Conservation (phyloP, 2,329 filamentous ascomycete genomes). For the Colletotrichum kahawae region DNA sequence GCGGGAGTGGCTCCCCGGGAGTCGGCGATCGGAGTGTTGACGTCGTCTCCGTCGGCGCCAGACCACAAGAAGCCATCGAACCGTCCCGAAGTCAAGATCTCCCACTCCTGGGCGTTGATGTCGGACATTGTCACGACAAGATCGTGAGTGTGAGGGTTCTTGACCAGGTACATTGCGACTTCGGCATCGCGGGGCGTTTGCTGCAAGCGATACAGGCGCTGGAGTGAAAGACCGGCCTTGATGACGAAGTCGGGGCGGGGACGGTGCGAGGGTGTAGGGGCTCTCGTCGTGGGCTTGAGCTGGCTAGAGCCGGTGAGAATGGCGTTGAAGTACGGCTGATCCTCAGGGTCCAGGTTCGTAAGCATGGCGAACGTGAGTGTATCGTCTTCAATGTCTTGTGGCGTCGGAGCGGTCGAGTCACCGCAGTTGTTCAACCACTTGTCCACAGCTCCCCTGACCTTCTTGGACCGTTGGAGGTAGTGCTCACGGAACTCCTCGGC, state of each 20-base stretch:
- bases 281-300: conserved; percentile 61
- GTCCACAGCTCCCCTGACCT: conserved; percentile 90
- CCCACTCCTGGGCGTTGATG: conserved; percentile 94
- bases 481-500: conserved; percentile 93
- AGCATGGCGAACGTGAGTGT: conserved; percentile 93
- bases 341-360: conserved; percentile 78
- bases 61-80: conserved; percentile 97
- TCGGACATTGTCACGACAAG: conserved; percentile 86
- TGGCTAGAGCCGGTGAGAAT: conserved; percentile 69
- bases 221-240: conserved; percentile 78
- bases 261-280: conserved; percentile 72
- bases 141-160: conserved; percentile 81
- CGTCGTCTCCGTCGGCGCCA: conserved; percentile 73
- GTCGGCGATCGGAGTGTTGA: conserved; percentile 42
- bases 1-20: conserved; percentile 59
- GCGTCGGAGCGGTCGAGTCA: conserved; percentile 74
- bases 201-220: conserved; percentile 81
- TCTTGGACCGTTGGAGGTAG: conserved; percentile 89
- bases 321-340: conserved; percentile 83
- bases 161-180: conserved; percentile 83
- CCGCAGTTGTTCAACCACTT: conserved; percentile 86
- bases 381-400: conserved; percentile 91
- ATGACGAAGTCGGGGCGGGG: conserved; percentile 75
- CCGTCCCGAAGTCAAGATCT: conserved; percentile 89
- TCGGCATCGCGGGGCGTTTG: conserved; percentile 83